phyloP scores from a whole-genome alignment of 225 moss, liverwort and hornwort genomes.

The Anthoceros angustus region DNA sequence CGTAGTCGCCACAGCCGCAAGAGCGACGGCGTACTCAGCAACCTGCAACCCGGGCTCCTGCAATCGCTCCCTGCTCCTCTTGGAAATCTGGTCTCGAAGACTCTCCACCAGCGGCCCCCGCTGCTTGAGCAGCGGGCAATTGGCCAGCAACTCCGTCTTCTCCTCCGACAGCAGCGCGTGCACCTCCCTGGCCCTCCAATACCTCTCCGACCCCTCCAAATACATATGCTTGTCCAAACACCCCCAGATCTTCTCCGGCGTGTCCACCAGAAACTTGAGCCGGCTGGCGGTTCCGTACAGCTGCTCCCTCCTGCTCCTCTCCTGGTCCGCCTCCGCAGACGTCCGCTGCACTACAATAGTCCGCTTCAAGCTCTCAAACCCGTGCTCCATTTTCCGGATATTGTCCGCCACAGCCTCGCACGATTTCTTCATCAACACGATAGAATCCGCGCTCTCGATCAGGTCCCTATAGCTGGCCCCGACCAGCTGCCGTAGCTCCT shows the following conservation, averaged over 20 bases:
- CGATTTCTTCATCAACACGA: slow-evolving; percentile 73
- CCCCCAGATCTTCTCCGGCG: slow-evolving; percentile 98
- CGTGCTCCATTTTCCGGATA: slow-evolving; percentile 49
- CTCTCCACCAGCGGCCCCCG: slow-evolving; percentile 90
- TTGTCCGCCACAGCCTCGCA: slow-evolving; percentile 60
- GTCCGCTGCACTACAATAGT: slow-evolving; percentile 43
- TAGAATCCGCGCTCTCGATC: slow-evolving; percentile 87
- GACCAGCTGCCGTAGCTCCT: slow-evolving; percentile 91
- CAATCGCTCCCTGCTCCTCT: slow-evolving; percentile 76
- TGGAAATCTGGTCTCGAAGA: slow-evolving; percentile 73
- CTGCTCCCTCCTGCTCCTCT: slow-evolving; percentile 49
- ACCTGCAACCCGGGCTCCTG: slow-evolving; percentile 64
- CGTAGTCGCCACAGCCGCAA: slow-evolving; percentile 62
- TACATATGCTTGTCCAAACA: slow-evolving; percentile 97
- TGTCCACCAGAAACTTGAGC: slow-evolving; percentile 87
- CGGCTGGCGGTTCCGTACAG: slow-evolving; percentile 64
- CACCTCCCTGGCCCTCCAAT: slow-evolving; percentile 73
- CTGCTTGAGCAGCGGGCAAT: slow-evolving; percentile 71
- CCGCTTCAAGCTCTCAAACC: slow-evolving; percentile 48
- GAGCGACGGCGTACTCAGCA: slow-evolving; percentile 61
- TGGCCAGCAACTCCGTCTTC: slow-evolving; percentile 43
- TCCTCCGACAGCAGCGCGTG: slow-evolving; percentile 49
- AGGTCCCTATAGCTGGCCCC: slow-evolving; percentile 88
- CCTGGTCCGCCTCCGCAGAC: slow-evolving; percentile 45
- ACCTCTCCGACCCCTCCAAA: slow-evolving; percentile 73